Percentiles rank a stretch among this genome's conserved stretches.
Conservation (phyloP, 1,139 yeast genomes). For the Lodderomyces oxycetoniae region DNA sequence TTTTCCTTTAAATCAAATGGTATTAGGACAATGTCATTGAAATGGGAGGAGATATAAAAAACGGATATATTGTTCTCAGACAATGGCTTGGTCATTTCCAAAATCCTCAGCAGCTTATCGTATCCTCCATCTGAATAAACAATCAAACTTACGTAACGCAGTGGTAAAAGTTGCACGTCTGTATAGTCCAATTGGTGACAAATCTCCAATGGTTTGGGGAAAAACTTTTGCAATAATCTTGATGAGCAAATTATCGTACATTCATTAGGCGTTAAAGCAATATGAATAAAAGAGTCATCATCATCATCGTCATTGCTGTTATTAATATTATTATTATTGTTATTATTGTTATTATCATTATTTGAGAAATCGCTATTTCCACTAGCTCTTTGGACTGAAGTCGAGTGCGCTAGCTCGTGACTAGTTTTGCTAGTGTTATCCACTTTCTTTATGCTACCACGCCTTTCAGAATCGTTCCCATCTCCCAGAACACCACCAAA, state of each 20-base stretch:
- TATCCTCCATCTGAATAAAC: slow-evolving; percentile 60
- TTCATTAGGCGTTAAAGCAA: slow-evolving; percentile 54
- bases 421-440: too few species aligned
- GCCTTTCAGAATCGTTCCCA: too few species aligned
- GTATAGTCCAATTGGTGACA: slow-evolving; percentile 24
- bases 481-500: too few species aligned
- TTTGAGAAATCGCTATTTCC: too few species aligned
- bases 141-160: slow-evolving; percentile 50
- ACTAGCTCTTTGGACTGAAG: too few species aligned
- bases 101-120: slow-evolving; percentile 49
- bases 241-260: slow-evolving; percentile 52
- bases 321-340: slow-evolving; percentile 10
- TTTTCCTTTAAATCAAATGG: slow-evolving; percentile 43
- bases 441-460: too few species aligned
- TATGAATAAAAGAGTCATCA: slow-evolving; percentile 40
- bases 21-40: slow-evolving; percentile 61
- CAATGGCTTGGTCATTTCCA: slow-evolving; percentile 58
- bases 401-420: too few species aligned
- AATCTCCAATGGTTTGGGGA: slow-evolving; percentile 31
- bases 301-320: slow-evolving; percentile 15
- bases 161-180: slow-evolving; percentile 42
- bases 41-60: slow-evolving; percentile 62
- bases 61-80: slow-evolving; percentile 55
- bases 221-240: slow-evolving; percentile 30
- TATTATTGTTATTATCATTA: too few species aligned